Percentiles rank a stretch among this genome's conserved stretches.
Conservation (phyloP, 1,284 basidiomycete species). For the Ustilago vetiveriae region DNA sequence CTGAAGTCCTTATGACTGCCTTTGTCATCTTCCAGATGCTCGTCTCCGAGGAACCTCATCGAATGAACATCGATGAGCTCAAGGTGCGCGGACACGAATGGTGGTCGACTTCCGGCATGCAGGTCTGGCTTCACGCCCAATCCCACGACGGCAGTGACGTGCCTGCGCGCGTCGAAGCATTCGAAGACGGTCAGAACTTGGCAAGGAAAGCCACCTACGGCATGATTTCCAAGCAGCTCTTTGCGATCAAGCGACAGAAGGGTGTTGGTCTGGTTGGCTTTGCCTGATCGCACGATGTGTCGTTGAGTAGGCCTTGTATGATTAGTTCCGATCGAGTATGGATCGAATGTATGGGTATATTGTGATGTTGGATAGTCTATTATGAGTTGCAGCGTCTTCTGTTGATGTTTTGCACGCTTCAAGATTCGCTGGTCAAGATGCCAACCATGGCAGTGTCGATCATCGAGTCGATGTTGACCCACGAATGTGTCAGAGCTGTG, state of each 20-base stretch:
- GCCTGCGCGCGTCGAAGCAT: conserved; percentile 23
- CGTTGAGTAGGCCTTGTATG: too few relatives aligned
- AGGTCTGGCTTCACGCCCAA: conserved; percentile 35
- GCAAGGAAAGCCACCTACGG: conserved; percentile 62
- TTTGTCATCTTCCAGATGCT: conserved; percentile 59
- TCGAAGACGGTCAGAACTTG: conserved; percentile 55
- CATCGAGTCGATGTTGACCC: conserved; percentile 95
- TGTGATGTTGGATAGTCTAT: conserved; percentile 6
- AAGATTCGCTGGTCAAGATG: conserved; percentile 71
- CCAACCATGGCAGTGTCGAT: conserved; percentile 90
- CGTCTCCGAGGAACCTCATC: conserved; percentile 42
- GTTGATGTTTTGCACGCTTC: too few relatives aligned
- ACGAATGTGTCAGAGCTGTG: conserved; percentile 73
- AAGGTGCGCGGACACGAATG: conserved; percentile 49
- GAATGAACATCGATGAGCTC: conserved; percentile 56
- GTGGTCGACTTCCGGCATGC: conserved; percentile 52
- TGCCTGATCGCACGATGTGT: conserved; percentile 8
- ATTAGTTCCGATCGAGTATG: neutral
- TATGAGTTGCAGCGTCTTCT: too few relatives aligned
- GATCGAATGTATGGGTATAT: conserved; percentile 13
- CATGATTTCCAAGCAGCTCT: conserved; percentile 61
- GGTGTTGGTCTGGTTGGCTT: conserved; percentile 46
- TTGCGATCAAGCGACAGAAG: conserved; percentile 46
- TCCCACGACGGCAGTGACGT: conserved; percentile 26
- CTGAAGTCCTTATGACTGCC: conserved; percentile 51